These are phyloP conservation scores for Trapa incisa DNA, from an alignment of 345 rosid species.

Conservation along the genomic window DNA sequence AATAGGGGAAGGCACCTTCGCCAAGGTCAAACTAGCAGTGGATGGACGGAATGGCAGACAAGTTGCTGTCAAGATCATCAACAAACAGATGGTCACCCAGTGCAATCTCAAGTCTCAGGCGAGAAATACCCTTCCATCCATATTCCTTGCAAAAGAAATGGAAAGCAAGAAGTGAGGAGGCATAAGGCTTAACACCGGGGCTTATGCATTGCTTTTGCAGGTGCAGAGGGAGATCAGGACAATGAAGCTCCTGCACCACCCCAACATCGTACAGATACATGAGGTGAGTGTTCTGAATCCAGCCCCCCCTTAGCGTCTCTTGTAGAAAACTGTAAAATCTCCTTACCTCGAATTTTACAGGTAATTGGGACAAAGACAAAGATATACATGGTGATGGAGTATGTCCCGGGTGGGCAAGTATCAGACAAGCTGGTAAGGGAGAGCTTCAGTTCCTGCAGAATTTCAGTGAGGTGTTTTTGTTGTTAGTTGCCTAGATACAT, in stretches of 20 bases:
- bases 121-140: constrained; percentile 4
- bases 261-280: constrained; percentile 57
- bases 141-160: background rate
- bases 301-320: background rate
- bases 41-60: constrained; percentile 38
- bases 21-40: constrained; percentile 77
- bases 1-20: constrained; percentile 80
- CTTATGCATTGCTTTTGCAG: constrained; percentile 19
- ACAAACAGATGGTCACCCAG: constrained; percentile 51
- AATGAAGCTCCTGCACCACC: constrained; percentile 83
- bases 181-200: background rate
- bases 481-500: background rate
- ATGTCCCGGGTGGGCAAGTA: constrained; percentile 69
- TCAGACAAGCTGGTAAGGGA: constrained; percentile 64
- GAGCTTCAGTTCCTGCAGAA: constrained; percentile 4
- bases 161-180: background rate
- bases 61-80: constrained; percentile 74
- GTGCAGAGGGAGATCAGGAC: constrained; percentile 72
- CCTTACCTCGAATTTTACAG: constrained; percentile 19
- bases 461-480: background rate
- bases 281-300: constrained; percentile 36
- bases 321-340: background rate
- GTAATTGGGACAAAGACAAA: constrained; percentile 79
- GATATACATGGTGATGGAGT: constrained; percentile 79
- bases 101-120: constrained; percentile 68